A percentile compares a stretch with the other conserved stretches of the same genome.
phyloP scores from a whole-genome alignment of 306 rosid genomes.

The Parietaria judaica region DNA sequence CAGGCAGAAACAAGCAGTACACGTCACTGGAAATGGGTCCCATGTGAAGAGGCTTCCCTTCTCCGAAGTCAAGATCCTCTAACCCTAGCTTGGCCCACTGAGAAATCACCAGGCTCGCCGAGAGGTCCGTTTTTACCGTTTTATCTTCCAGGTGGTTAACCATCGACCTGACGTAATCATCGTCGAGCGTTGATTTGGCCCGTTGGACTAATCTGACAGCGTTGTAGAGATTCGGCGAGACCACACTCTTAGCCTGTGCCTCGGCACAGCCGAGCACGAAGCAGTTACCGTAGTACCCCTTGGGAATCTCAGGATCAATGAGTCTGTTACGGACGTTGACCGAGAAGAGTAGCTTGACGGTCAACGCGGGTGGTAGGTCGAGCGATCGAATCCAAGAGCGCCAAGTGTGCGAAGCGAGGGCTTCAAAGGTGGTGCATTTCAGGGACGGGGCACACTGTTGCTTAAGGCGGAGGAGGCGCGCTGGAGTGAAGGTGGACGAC shows the following conservation, averaged over 20 bases:
- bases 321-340: slow-evolving; percentile 39
- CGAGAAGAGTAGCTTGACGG: slow-evolving; percentile 68
- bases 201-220: slow-evolving; percentile 50
- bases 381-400: slow-evolving; percentile 68
- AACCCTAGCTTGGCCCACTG: slow-evolving; percentile 84
- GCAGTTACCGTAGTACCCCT: slow-evolving; percentile 69
- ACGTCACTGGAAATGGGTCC: slow-evolving; percentile 66
- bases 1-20: slow-evolving; percentile 82
- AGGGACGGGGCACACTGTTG: slow-evolving; percentile 51
- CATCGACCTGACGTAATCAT: slow-evolving; percentile 50
- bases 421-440: slow-evolving; percentile 66
- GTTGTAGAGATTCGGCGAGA: slow-evolving; percentile 27
- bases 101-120: slow-evolving; percentile 59
- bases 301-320: slow-evolving; percentile 29
- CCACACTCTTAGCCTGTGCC: slow-evolving; percentile 38
- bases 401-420: slow-evolving; percentile 81
- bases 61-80: slow-evolving; percentile 75
- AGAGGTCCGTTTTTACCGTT: slow-evolving; percentile 43
- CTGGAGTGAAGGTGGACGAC: slow-evolving; percentile 40
- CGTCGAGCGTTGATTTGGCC: slow-evolving; percentile 35
- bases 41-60: slow-evolving; percentile 62
- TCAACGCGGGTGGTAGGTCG: slow-evolving; percentile 22
- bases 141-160: slow-evolving; percentile 64
- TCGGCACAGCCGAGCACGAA: slow-evolving; percentile 62
- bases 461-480: slow-evolving; percentile 44